phyloP scores from a whole-genome alignment of 2,329 filamentous ascomycete genomes.

The Talaromyces sp. region DNA sequence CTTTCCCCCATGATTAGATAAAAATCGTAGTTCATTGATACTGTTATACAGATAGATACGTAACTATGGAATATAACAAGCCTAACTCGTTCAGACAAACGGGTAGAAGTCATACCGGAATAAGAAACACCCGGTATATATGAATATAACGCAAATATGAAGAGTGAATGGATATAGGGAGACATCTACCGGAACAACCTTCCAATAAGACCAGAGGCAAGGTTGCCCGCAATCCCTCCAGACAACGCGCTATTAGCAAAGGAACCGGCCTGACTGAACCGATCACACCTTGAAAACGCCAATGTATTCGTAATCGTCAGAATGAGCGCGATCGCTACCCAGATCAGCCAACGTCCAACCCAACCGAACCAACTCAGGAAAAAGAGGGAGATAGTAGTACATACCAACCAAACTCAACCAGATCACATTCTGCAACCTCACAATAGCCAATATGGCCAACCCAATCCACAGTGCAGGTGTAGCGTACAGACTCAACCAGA shows the following conservation, averaged over 20 bases:
- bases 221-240: conserved; percentile 50
- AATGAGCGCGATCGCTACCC: conserved; percentile 44
- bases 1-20: background rate
- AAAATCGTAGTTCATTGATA: no score
- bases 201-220: conserved; percentile 52
- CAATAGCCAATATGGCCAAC: conserved; percentile 44
- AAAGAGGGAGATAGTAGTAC: conserved; percentile 18
- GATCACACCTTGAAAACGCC: conserved; percentile 49
- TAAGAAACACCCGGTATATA: background rate
- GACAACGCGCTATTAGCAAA: conserved; percentile 53
- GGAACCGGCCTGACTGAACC: conserved; percentile 54
- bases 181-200: conserved; percentile 46
- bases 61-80: no score
- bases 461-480: conserved; percentile 47
- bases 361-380: no score
- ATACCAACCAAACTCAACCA: conserved; percentile 49
- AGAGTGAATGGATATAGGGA: background rate
- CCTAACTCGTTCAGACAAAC: no score
- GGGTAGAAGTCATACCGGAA: no score
- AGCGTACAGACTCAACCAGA: conserved; percentile 48
- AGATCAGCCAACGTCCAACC: background rate
- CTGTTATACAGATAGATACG: no score
- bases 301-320: conserved; percentile 49
- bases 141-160: background rate
- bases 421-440: conserved; percentile 44